phyloP scores from a whole-genome alignment of 805 yeast species.

The Candida takata region DNA sequence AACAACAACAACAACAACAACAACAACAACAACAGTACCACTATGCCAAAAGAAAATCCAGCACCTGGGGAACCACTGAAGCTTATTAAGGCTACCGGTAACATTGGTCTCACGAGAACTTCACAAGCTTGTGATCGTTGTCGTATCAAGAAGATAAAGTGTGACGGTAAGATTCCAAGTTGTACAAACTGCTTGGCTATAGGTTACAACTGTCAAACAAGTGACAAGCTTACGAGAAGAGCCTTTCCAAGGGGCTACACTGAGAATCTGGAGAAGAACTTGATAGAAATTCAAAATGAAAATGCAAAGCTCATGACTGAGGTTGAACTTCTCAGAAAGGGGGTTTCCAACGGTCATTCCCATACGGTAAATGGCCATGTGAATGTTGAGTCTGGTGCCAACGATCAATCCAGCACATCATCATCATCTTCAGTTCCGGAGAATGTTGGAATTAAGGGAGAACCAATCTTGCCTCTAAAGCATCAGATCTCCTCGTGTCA shows the following conservation, averaged over 20 bases:
- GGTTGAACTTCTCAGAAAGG: constrained; percentile 22
- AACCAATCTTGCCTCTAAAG: constrained; percentile 1
- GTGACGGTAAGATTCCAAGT: constrained; percentile 62
- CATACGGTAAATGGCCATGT: too few relatives aligned
- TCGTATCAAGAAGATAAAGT: constrained; percentile 66
- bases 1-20: too few relatives aligned
- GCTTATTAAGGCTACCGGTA: constrained; percentile 23
- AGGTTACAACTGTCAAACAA: constrained; percentile 61
- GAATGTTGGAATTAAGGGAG: constrained; percentile 5
- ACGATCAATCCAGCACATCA: too few relatives aligned
- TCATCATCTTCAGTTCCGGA: too few relatives aligned
- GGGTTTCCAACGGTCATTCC: too few relatives aligned
- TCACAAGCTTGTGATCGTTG: constrained; percentile 83
- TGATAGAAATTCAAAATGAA: constrained; percentile 55
- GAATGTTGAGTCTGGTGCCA: too few relatives aligned
- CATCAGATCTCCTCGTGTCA: constrained; percentile 4
- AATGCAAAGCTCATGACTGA: constrained; percentile 34
- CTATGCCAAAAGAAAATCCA: too few relatives aligned
- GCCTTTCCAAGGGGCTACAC: constrained; percentile 82
- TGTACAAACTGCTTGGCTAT: constrained; percentile 63
- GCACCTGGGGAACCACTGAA: constrained; percentile 12
- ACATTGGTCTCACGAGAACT: constrained; percentile 35
- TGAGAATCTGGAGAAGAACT: constrained; percentile 58
- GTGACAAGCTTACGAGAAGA: constrained; percentile 67
- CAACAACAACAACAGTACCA: too few relatives aligned